Evolutionary conservation across 192 early-diverging fungal species (phyloP), one percentile per base, ranked within the genome.

Genomic region (Martensiomyces pterosporus): DNA sequence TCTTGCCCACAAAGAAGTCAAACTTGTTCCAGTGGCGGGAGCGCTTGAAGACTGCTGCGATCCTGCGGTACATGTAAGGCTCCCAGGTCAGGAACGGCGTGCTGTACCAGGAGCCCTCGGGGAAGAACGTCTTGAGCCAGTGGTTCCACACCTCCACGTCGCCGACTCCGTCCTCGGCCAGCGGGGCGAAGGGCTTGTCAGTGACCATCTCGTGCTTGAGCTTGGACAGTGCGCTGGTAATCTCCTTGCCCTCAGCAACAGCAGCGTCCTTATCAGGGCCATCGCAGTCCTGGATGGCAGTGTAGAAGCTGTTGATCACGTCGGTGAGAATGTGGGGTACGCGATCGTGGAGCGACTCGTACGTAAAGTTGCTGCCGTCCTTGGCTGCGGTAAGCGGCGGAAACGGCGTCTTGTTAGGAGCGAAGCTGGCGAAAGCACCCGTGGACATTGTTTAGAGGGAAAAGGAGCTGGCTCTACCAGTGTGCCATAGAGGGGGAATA

Each of bases 271-370:
- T 23, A 15, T 60, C 43, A n/a, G 56, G 26, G 4, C 27, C 34
- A 4, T 58, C 55, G 38, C 64, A 39, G 1, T 25, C 36, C 43
- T 82, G 56, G 40, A 80, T 59, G n/a, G 78, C 42, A 13, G 78
- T 61, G 56, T 82, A 83, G 37, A 92, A 55, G 47, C 82, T 76
- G 55, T 90, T 83, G 39, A 95, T 80, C 17, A 79, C 77, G 52
- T 85, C 85, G 17, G 88, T 86, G 22, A 95, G 63, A 41, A 93
- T 95, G 34, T 87, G 81, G 3, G 93, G 93, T 40, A 91, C 79
- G 15, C 93, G 79, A 52, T 82, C 76, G 41, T 79, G 76, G 39
- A 87, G 74, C 25, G 89, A 91, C 13, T 72, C 55, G 56, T 85
- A 92, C 0, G 89, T 91, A 60, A 95, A 95, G 26, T 80, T 78